A percentile compares a stretch with the other conserved stretches of the same genome.
Evolutionary conservation across 1,284 basidiomycete species (phyloP).

Genomic region (Cutaneotrichosporon cavernicola): DNA sequence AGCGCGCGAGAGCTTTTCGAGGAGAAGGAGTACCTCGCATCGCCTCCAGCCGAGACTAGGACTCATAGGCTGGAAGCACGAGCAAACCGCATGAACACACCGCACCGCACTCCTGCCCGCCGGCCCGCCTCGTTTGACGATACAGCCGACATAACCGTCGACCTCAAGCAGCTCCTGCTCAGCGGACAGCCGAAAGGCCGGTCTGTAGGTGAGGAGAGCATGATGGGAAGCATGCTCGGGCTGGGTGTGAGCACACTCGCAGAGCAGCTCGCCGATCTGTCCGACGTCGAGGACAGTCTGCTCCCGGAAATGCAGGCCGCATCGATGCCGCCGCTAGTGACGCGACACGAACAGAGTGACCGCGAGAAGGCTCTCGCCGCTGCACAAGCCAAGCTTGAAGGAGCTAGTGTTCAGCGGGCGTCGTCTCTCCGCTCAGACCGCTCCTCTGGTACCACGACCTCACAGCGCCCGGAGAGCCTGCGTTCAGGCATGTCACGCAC

Average conservation of each 20-base stretch:
- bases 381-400: background rate
- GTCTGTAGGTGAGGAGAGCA: conserved; percentile 44
- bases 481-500: conserved; percentile 3
- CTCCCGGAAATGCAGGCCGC: background rate
- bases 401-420: background rate
- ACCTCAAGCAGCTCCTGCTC: conserved; percentile 37
- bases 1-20: background rate
- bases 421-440: background rate
- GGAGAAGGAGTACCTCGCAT: background rate
- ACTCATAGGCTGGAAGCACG: background rate
- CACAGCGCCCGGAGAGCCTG: background rate
- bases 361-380: background rate
- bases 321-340: background rate
- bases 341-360: background rate
- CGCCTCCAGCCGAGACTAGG: background rate
- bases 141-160: conserved; percentile 35
- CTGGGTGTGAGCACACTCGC: background rate
- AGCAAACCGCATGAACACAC: background rate
- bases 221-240: conserved; percentile 23
- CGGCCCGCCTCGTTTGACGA: background rate
- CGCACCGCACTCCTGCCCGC: background rate
- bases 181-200: conserved; percentile 36
- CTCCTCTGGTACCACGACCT: background rate
- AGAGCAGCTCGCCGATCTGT: conserved; percentile 17
- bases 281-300: conserved; percentile 11